A percentile compares a stretch with the other conserved stretches of the same genome.
phyloP scores from a whole-genome alignment of 441 rosid genomes.

The Raphanus hybrid region DNA sequence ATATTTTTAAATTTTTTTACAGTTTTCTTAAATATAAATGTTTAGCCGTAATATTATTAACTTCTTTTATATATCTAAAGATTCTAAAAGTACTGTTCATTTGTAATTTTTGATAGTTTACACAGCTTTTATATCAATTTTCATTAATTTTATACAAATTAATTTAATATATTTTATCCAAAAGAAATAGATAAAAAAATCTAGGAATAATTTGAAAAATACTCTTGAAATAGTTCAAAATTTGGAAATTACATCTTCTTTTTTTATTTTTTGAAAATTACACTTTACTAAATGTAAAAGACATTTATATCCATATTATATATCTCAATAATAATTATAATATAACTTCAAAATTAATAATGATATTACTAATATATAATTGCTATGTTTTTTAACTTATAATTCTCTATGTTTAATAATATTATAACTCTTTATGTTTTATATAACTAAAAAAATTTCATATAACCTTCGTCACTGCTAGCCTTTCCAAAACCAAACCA shows the following conservation, averaged over 20 bases:
- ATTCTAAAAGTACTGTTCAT: too few relatives aligned
- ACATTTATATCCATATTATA: background rate
- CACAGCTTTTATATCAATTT: too few relatives aligned
- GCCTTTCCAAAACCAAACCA: background rate
- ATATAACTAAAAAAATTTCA: background rate
- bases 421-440: background rate
- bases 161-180: too few relatives aligned
- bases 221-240: background rate
- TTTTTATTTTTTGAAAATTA: background rate
- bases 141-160: too few relatives aligned
- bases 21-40: too few relatives aligned
- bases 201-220: background rate
- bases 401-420: background rate
- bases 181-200: too few relatives aligned
- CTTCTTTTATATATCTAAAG: too few relatives aligned
- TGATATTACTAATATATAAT: too few relatives aligned
- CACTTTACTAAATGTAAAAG: background rate
- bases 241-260: background rate
- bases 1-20: too few relatives aligned
- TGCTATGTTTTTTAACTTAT: too few relatives aligned
- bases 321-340: background rate
- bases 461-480: background rate
- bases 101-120: too few relatives aligned
- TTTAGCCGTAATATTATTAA: too few relatives aligned
- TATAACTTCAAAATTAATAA: background rate